A percentile compares a stretch with the other conserved stretches of the same genome.
Evolutionary conservation across 2,329 filamentous ascomycete species (phyloP).

Genomic region (Aspergillus sp.): DNA sequence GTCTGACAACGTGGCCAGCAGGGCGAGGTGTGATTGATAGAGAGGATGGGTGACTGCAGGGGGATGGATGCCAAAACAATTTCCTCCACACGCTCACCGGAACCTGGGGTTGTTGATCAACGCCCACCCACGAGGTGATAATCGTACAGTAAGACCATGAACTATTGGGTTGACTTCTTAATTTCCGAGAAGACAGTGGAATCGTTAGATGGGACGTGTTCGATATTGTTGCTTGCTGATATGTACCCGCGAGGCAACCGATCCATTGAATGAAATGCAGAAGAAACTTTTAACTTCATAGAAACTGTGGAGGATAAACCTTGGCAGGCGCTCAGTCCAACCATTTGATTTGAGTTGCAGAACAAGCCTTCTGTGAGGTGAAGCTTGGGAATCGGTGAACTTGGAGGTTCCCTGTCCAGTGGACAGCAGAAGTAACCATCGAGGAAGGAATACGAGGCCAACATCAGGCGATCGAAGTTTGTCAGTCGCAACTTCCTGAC

Average conservation of each 20-base stretch:
- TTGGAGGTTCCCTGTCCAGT: conserved; percentile 14
- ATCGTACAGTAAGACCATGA: neutral
- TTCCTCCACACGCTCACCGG: neutral
- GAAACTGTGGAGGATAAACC: conserved; percentile 16
- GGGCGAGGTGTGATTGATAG: neutral
- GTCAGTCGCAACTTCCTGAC: neutral
- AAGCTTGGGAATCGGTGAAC: conserved; percentile 20
- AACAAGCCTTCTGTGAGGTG: conserved; percentile 26
- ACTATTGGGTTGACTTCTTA: neutral
- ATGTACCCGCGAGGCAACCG: neutral
- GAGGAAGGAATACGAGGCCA: conserved; percentile 4
- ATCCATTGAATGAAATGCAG: neutral
- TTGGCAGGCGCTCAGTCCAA: conserved; percentile 18
- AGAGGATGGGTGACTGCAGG: neutral
- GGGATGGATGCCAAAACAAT: neutral
- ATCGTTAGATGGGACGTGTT: neutral
- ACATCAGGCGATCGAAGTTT: conserved; percentile 16
- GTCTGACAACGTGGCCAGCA: conserved; percentile 8
- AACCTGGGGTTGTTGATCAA: conserved; percentile 6
- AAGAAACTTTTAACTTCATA: conserved; percentile 2
- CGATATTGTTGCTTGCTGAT: neutral
- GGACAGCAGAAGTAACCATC: neutral
- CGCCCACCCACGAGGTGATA: neutral
- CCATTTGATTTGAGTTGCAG: conserved; percentile 13
- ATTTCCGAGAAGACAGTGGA: neutral